These are phyloP conservation scores for Elsinoe perseae DNA, from an alignment of 2,329 filamentous ascomycete genomes.

Conservation along the genomic window DNA sequence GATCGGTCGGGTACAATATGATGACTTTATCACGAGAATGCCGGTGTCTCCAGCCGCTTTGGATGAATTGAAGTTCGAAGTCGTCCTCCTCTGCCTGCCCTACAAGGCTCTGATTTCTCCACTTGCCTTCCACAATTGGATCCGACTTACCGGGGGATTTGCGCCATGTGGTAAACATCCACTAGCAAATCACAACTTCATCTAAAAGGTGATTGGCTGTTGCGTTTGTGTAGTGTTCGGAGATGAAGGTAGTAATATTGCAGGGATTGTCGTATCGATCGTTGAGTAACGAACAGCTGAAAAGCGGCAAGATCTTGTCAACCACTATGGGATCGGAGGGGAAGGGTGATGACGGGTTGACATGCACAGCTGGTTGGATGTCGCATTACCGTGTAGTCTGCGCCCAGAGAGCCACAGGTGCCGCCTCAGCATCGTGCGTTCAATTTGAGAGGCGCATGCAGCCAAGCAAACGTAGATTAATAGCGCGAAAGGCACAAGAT, in stretches of 20 bases:
- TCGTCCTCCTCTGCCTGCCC: background rate
- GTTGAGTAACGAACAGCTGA: background rate
- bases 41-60: constrained; percentile 1
- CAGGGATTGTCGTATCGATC: background rate
- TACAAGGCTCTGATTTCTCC: background rate
- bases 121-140: constrained; percentile 10
- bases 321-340: background rate
- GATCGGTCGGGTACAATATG: background rate
- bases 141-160: constrained; percentile 5
- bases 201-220: background rate
- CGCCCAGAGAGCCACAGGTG: background rate
- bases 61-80: background rate
- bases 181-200: background rate
- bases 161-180: constrained; percentile 4
- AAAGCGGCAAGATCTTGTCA: background rate
- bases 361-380: constrained; percentile 1
- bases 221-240: background rate
- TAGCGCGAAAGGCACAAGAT: background rate
- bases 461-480: background rate
- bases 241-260: background rate
- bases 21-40: background rate
- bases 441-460: background rate
- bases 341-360: background rate
- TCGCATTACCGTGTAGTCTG: background rate
- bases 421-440: background rate